phyloP scores from a whole-genome alignment of 257 asterid species.

The Asclepias syriaca region DNA sequence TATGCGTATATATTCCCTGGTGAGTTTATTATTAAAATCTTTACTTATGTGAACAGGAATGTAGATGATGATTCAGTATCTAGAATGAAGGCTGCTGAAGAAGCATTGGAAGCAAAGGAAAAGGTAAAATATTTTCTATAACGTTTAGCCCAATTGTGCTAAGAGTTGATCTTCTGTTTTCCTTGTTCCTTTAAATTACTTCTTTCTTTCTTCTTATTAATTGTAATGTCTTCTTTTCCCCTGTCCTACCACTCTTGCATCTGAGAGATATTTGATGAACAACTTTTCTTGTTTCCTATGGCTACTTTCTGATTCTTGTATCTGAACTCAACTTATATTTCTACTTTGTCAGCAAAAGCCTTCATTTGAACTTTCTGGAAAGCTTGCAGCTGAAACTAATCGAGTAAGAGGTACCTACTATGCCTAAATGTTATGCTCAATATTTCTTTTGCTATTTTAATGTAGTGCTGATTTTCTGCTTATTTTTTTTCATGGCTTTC shows the following conservation, averaged over 20 bases:
- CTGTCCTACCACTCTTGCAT: neutral
- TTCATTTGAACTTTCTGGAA: slow-evolving; percentile 96
- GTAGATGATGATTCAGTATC: slow-evolving; percentile 62
- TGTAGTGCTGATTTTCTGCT: neutral
- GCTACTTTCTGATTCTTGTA: neutral
- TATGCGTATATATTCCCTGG: neutral
- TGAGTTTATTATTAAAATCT: neutral
- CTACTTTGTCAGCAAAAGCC: slow-evolving; percentile 74
- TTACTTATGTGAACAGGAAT: slow-evolving; percentile 45
- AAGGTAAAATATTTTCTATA: slow-evolving; percentile 33
- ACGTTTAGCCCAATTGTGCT: neutral
- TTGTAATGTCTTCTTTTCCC: neutral
- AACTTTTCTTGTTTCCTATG: neutral
- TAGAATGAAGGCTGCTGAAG: slow-evolving; percentile 83
- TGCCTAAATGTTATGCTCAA: neutral
- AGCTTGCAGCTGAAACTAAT: slow-evolving; percentile 97
- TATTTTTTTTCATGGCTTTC: neutral
- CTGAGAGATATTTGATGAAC: neutral
- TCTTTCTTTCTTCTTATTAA: neutral
- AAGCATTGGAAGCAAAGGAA: slow-evolving; percentile 68
- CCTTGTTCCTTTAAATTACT: neutral
- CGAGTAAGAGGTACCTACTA: slow-evolving; percentile 63
- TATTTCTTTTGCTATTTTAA: neutral
- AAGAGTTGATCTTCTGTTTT: neutral
- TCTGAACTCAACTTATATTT: slow-evolving; percentile 13